Evolutionary conservation across 2,329 filamentous ascomycete species (phyloP).

Genomic region (Ophiocordyceps polyrhachis-furcata): DNA sequence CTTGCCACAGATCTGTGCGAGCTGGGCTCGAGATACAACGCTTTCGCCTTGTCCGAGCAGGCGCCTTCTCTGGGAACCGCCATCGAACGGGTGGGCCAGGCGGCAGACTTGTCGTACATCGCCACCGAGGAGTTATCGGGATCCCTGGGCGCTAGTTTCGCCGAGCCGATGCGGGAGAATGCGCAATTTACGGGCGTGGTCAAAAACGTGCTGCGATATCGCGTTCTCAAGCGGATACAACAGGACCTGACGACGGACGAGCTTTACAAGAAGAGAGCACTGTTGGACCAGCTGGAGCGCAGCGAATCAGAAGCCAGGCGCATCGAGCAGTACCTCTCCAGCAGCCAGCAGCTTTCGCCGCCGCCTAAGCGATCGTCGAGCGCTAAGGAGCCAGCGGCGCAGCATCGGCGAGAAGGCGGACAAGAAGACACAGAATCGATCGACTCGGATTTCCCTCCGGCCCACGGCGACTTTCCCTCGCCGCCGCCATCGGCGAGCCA

Average conservation of each 20-base stretch:
- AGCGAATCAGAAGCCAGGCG: constrained; percentile 86
- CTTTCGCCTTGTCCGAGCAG: constrained; percentile 86
- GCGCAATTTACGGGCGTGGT: constrained; percentile 95
- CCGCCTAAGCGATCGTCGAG: constrained; percentile 48
- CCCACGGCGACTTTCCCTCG: constrained; percentile 50
- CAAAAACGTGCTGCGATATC: constrained; percentile 68
- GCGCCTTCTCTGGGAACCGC: constrained; percentile 75
- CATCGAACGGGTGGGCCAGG: constrained; percentile 87
- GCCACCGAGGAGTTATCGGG: constrained; percentile 81
- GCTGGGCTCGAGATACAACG: constrained; percentile 88
- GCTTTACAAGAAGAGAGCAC: constrained; percentile 63
- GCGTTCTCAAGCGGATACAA: constrained; percentile 84
- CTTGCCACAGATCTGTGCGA: constrained; percentile 80
- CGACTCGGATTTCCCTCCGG: constrained; percentile 90
- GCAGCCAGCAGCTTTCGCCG: constrained; percentile 42
- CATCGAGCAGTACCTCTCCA: constrained; percentile 80
- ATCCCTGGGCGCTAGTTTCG: constrained; percentile 79
- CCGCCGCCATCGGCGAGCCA: constrained; percentile 57
- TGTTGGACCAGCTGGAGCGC: constrained; percentile 76
- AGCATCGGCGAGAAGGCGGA: constrained; percentile 35
- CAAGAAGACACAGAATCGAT: constrained; percentile 73
- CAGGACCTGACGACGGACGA: constrained; percentile 96
- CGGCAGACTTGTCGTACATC: constrained; percentile 89
- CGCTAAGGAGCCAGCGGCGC: constrained; percentile 29
- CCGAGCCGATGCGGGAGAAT: constrained; percentile 94